Conservation (phyloP, 768 basidiomycete species). For the Leccinum truebloodii region DNA sequence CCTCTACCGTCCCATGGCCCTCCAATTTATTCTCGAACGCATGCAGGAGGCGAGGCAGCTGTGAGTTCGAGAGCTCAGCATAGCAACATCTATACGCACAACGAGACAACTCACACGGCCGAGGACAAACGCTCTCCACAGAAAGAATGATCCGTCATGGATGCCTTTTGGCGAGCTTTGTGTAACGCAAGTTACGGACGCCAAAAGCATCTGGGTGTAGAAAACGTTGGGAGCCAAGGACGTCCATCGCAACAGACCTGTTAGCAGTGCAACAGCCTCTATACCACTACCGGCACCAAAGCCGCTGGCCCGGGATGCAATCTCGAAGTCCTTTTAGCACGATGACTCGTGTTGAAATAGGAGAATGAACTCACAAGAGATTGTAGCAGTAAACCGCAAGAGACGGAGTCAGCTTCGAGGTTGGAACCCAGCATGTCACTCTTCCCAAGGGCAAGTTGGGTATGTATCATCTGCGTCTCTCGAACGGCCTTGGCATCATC, state of each 20-base stretch:
- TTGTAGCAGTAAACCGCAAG: conserved; percentile 60
- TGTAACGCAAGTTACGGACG: conserved; percentile 62
- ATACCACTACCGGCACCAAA: conserved; percentile 63
- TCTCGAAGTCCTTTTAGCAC: conserved; percentile 38
- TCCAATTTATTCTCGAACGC: conserved; percentile 57
- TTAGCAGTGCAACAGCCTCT: conserved; percentile 53
- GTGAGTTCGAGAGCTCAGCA: conserved; percentile 7
- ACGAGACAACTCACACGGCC: conserved; percentile 55
- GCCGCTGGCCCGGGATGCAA: conserved; percentile 55
- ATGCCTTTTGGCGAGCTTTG: conserved; percentile 43
- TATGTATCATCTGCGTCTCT: conserved; percentile 73
- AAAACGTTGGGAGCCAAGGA: conserved; percentile 65
- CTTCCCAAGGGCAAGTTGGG: conserved; percentile 60
- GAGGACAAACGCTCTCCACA: conserved; percentile 75
- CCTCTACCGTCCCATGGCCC: conserved; percentile 44
- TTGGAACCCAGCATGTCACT: conserved; percentile 55
- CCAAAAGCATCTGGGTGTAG: conserved; percentile 65
- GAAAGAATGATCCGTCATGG: conserved; percentile 33
- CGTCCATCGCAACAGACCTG: conserved; percentile 59
- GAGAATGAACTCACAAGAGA: conserved; percentile 49
- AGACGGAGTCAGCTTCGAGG: conserved; percentile 65
- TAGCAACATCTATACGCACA: not conserved
- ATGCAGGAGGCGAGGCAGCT: conserved; percentile 64
- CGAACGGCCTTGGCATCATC: conserved; percentile 71
- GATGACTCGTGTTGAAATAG: not conserved